Evolutionary conservation across 768 basidiomycete species (phyloP), one percentile per base, ranked within the genome.

Genomic region (Suillus plorans): DNA sequence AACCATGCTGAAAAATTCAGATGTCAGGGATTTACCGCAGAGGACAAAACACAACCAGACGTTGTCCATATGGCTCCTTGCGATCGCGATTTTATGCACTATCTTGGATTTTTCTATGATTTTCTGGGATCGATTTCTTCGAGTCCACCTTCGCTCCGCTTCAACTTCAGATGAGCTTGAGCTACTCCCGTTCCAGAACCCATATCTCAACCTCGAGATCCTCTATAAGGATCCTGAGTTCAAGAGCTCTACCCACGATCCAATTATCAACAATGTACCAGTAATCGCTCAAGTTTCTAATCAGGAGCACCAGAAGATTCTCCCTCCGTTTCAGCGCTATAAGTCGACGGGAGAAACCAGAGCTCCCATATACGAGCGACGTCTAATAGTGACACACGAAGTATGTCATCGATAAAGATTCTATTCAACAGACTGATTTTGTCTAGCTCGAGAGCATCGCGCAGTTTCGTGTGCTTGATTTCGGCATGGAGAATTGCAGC

Each of bases 401-500:
- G 50, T 52, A 52, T 31, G 28, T 0, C 2, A 12, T 31, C 28
- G 7, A 52, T 52, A 16, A 52, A 18, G 16, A 52, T 4, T 52
- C 2, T 31, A 28, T 28, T 52, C 16, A 28, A 18, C 4, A 18
- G 7, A 28, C 50, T 52, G 8, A 18, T 28, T 31, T 16, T 31
- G 16, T 52, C 25, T 28, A 52, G 50, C 7, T 52, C 28, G 50
- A 52, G 25, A 52, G 50, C 5, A 62, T 77, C 13, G 69, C 69
- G 3, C 73, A 76, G 58, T 77, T 76, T 60, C 68, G 70, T 36
- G 71, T 71, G 10, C 64, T 73, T 41, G 76, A 77, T 66, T 77
- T 70, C 63, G 76, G 76, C 7, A 74, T 77, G 74, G 74, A 77
- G 62, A 66, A 67, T 39, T 77, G 76, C 63, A 67, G 64, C 20